Conservation (phyloP, 1,139 yeast genomes). For the Candida buenavistaensis region DNA sequence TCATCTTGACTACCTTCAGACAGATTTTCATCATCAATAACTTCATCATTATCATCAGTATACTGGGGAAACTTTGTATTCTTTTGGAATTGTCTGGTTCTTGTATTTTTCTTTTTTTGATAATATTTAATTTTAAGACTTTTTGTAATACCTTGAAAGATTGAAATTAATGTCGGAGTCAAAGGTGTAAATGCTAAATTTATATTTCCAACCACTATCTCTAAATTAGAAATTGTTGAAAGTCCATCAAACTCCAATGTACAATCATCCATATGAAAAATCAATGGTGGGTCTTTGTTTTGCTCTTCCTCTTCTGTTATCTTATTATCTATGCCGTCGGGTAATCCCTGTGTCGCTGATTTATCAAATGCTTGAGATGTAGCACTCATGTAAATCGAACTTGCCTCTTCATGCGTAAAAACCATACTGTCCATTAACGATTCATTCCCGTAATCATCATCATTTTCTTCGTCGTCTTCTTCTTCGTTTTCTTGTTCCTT, state of each 20-base stretch:
- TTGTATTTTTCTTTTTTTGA: constrained; percentile 24
- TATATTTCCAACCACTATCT: constrained; percentile 45
- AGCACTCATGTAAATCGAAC: constrained; percentile 85
- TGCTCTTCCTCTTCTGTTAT: constrained; percentile 3
- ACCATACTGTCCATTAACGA: constrained; percentile 61
- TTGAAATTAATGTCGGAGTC: constrained; percentile 32
- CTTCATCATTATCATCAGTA: constrained; percentile 18
- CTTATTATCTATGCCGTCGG: constrained; percentile 12
- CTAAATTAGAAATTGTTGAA: constrained; percentile 46
- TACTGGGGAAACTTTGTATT: constrained; percentile 32
- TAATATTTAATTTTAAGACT: constrained; percentile 32
- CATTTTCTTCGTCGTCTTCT: constrained; percentile 20
- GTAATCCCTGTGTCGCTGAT: constrained; percentile 11
- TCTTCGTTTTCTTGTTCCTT: constrained; percentile 17
- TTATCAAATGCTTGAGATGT: constrained; percentile 44
- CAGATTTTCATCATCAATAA: constrained; percentile 16
- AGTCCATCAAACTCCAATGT: constrained; percentile 53
- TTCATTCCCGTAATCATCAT: constrained; percentile 37
- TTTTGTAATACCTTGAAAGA: constrained; percentile 33
- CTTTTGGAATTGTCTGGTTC: constrained; percentile 12
- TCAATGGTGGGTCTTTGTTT: constrained; percentile 16
- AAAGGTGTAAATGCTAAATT: constrained; percentile 43
- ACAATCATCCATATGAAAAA: constrained; percentile 37
- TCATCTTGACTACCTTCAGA: constrained; percentile 11
- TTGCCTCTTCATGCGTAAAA: constrained; percentile 68